Percentiles rank a stretch among this genome's conserved stretches.
Evolutionary conservation across 148 eudicot genomes (phyloP).

Genomic region (Diospyros lotus): DNA sequence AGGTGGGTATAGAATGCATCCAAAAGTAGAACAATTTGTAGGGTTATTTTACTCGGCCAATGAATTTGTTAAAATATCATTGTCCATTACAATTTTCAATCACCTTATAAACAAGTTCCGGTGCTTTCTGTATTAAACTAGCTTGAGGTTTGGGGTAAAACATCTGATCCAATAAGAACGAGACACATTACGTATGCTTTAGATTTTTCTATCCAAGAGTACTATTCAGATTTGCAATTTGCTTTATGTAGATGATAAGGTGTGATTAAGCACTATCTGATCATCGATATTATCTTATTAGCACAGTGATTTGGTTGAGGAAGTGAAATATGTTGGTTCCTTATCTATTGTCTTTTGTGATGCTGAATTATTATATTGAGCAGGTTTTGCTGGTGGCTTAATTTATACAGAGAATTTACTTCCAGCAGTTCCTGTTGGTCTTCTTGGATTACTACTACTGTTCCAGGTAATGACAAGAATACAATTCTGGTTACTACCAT

Average conservation of each 20-base stretch:
- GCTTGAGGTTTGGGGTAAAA: background rate
- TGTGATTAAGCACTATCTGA: too few species aligned
- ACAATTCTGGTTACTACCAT: background rate
- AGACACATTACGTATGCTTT: background rate
- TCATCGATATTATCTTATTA: too few species aligned
- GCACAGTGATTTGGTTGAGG: too few species aligned
- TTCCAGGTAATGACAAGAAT: conserved; percentile 55
- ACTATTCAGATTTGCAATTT: too few species aligned
- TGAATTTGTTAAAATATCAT: too few species aligned
- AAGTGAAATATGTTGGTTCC: background rate
- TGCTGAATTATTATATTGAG: conserved; percentile 12
- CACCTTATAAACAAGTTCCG: background rate
- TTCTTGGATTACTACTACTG: conserved; percentile 77
- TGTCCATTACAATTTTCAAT: background rate
- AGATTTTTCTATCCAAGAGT: background rate
- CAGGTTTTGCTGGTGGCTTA: conserved; percentile 82
- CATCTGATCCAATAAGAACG: background rate
- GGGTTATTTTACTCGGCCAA: too few species aligned
- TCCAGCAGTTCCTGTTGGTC: conserved; percentile 87
- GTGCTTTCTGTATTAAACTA: background rate
- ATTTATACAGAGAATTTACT: conserved; percentile 62
- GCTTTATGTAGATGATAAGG: too few species aligned
- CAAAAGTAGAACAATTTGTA: background rate
- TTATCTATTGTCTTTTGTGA: background rate
- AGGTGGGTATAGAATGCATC: conserved; percentile 37